These are phyloP conservation scores for Posidonia australis DNA, from an alignment of 106 monocot species.

Conservation along the genomic window DNA sequence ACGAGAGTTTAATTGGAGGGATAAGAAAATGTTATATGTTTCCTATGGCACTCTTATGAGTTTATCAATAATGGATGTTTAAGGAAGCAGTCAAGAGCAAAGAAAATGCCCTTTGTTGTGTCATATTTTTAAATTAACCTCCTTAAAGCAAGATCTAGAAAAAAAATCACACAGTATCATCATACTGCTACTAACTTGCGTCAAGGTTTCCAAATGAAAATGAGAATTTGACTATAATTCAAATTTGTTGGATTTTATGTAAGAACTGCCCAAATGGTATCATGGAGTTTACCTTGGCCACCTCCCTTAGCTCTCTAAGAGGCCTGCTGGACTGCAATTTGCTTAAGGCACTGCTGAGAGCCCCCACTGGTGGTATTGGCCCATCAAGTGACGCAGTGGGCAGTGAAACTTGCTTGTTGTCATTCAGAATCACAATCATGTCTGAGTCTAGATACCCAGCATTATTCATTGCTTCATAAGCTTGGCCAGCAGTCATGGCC, in stretches of 20 bases:
- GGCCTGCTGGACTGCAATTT: conserved; percentile 84
- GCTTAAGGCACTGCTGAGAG: conserved; percentile 78
- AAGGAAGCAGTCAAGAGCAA: too few species aligned
- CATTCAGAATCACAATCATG: conserved; percentile 74
- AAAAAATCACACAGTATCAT: not conserved
- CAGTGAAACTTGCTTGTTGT: conserved; percentile 91
- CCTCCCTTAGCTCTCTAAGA: conserved; percentile 89
- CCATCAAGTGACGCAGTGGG: conserved; percentile 91
- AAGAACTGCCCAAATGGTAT: not conserved
- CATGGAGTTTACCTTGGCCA: conserved; percentile 58
- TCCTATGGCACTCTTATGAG: too few species aligned
- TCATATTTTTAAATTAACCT: not conserved
- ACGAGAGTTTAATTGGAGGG: too few species aligned
- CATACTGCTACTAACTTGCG: too few species aligned
- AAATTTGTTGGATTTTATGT: too few species aligned
- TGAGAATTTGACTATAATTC: too few species aligned
- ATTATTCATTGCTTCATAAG: conserved; percentile 97
- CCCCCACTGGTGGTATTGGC: conserved; percentile 81
- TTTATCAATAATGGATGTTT: too few species aligned
- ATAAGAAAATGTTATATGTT: too few species aligned
- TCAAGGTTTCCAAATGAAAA: too few species aligned
- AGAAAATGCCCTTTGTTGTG: too few species aligned
- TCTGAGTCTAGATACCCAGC: conserved; percentile 88
- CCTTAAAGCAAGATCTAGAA: not conserved
- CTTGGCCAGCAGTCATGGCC: conserved; percentile 95